Conservation (phyloP, 2,329 filamentous ascomycete species). For the Cladosporium phlei region DNA sequence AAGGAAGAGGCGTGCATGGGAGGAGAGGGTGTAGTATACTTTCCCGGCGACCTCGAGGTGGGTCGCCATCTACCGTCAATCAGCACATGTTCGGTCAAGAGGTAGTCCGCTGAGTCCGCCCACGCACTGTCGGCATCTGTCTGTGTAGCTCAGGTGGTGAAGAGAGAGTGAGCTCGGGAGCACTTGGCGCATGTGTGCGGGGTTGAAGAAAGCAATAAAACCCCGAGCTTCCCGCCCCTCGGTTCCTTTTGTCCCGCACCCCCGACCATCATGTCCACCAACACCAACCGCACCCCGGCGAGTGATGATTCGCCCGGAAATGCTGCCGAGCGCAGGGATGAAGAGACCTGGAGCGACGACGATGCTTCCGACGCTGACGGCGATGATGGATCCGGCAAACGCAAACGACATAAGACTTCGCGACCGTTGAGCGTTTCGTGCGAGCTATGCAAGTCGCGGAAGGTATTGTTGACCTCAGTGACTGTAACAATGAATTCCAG, state of each 20-base stretch:
- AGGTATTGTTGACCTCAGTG: conserved; percentile 46
- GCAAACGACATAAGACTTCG: conserved; percentile 38
- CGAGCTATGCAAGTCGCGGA: conserved; percentile 75
- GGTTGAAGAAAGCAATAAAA: conserved; percentile 4
- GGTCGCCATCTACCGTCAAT: background rate
- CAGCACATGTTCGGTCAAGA: background rate
- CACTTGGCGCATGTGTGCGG: conserved; percentile 7
- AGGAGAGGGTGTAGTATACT: conserved; percentile 1
- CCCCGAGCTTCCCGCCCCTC: conserved; percentile 7
- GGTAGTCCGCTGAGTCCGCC: conserved; percentile 6
- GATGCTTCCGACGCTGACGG: conserved; percentile 30
- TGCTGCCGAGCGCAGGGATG: conserved; percentile 24
- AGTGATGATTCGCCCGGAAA: conserved; percentile 20
- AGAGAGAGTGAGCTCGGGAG: too few relatives aligned
- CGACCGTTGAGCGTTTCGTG: conserved; percentile 52
- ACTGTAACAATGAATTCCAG: too few relatives aligned
- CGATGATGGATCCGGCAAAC: conserved; percentile 38
- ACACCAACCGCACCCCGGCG: conserved; percentile 18
- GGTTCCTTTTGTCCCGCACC: conserved; percentile 14
- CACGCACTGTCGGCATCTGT: too few relatives aligned
- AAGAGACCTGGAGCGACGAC: conserved; percentile 37
- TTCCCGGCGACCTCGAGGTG: background rate
- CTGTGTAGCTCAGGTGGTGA: too few relatives aligned
- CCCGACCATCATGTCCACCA: conserved; percentile 16
- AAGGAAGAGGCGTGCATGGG: background rate